Conservation (phyloP, 768 basidiomycete genomes). For the Termitomyces sp. region DNA sequence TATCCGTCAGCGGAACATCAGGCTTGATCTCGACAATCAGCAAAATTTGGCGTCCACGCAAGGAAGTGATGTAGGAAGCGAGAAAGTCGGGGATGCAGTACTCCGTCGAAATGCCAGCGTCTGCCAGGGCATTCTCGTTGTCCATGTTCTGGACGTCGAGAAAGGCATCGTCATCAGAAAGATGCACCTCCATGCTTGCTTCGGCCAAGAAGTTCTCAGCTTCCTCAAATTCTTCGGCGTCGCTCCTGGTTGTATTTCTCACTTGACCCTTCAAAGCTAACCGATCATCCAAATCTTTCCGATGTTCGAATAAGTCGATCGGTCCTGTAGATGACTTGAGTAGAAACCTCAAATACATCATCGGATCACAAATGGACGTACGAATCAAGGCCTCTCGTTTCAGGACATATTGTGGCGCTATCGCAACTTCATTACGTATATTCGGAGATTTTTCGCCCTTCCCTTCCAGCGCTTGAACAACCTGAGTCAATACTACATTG, state of each 20-base stretch:
- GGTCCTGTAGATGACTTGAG: neutral
- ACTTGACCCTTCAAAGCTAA: neutral
- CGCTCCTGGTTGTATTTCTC: neutral
- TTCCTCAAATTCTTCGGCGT: neutral
- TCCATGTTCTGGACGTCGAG: neutral
- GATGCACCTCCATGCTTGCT: neutral
- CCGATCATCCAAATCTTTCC: neutral
- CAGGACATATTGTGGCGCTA: neutral
- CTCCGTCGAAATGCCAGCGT: neutral
- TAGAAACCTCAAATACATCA: neutral
- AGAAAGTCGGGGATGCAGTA: neutral
- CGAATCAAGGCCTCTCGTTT: neutral
- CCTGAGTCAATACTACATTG: neutral
- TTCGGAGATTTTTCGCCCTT: neutral
- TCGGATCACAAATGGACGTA: neutral
- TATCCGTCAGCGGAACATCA: too few relatives aligned
- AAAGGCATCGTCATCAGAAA: neutral
- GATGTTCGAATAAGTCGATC: neutral
- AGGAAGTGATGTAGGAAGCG: too few relatives aligned
- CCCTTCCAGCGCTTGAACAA: neutral
- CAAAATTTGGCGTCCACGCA: too few relatives aligned
- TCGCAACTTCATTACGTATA: neutral
- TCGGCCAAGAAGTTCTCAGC: neutral
- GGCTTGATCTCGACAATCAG: too few relatives aligned
- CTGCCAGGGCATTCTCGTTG: neutral